Percentiles rank a stretch among this genome's conserved stretches.
Conservation (phyloP, 495 filamentous ascomycete genomes). For the Coniosporium apollinis region DNA sequence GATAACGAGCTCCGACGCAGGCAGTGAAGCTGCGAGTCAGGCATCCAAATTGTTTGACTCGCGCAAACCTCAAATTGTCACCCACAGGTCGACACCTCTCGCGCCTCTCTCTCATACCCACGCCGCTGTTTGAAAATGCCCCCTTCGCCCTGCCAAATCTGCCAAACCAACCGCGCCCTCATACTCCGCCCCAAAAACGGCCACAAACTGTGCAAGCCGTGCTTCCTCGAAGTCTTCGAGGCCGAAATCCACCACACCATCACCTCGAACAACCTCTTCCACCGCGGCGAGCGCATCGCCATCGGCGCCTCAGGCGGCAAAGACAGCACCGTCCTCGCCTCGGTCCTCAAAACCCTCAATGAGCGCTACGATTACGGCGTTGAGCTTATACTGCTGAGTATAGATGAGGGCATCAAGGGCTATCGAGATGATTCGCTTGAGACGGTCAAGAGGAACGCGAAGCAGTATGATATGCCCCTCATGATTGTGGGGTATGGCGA, state of each 20-base stretch:
- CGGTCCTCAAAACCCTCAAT: conserved; percentile 86
- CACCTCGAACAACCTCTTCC: conserved; percentile 57
- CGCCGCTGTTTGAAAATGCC: too few species aligned
- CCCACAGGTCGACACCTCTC: too few species aligned
- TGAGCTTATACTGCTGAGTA: conserved; percentile 69
- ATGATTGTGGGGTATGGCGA: conserved; percentile 86
- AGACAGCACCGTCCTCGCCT: conserved; percentile 91
- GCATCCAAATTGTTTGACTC: too few species aligned
- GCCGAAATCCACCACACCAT: conserved; percentile 90
- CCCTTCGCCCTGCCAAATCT: conserved; percentile 52
- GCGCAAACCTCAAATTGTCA: too few species aligned
- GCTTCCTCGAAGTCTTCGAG: conserved; percentile 80
- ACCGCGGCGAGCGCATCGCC: conserved; percentile 69
- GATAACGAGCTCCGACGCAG: too few species aligned
- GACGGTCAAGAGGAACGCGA: conserved; percentile 85
- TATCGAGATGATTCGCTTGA: conserved; percentile 92
- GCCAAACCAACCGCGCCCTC: conserved; percentile 58
- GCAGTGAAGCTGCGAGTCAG: too few species aligned
- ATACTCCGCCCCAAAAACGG: conserved; percentile 91
- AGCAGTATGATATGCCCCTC: conserved; percentile 78
- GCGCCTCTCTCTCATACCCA: too few species aligned
- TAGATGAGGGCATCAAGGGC: conserved; percentile 94
- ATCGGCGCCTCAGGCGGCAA: conserved; percentile 96
- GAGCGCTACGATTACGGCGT: conserved; percentile 77
- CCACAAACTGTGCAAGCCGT: conserved; percentile 74